Evolutionary conservation across 2,329 filamentous ascomycete genomes (phyloP).

Genomic region (Coleophoma eucalyptorum): DNA sequence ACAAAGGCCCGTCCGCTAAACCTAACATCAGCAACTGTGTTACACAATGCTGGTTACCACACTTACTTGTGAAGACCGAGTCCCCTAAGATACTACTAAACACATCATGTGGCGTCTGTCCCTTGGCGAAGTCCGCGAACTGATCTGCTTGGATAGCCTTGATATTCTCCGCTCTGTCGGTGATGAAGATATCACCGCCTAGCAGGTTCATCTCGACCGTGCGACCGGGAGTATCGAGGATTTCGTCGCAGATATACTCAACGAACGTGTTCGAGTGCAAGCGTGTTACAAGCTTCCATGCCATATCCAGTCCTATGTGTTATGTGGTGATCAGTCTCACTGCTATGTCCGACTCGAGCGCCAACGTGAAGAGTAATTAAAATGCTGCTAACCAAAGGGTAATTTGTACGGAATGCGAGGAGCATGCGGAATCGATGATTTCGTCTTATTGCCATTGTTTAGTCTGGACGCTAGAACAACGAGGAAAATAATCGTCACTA

Average conservation of each 20-base stretch:
- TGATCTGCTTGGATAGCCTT: conserved; percentile 3
- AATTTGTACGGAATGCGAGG: neutral
- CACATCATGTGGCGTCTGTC: conserved; percentile 1
- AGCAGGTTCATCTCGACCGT: conserved; percentile 5
- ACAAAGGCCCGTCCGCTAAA: conserved; percentile 1
- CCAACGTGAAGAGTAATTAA: neutral
- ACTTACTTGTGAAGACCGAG: conserved; percentile 7
- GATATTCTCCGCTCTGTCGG: conserved; percentile 5
- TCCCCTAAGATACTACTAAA: conserved; percentile 4
- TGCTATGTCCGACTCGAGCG: neutral
- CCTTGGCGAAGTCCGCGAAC: conserved; percentile 1
- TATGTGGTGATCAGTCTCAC: neutral
- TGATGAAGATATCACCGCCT: conserved; percentile 3
- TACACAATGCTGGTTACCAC: neutral
- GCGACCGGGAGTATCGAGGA: conserved; percentile 1
- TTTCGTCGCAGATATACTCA: neutral
- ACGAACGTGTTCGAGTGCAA: neutral
- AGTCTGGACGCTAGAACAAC: neutral
- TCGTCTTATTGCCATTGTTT: neutral
- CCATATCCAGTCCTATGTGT: neutral
- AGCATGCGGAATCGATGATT: neutral
- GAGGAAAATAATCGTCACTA: neutral
- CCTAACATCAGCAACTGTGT: neutral
- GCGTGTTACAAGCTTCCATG: neutral
- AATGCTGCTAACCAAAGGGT: neutral